These are phyloP conservation scores for Vanrija sp. DNA, from an alignment of 1,284 basidiomycete species.

Conservation along the genomic window DNA sequence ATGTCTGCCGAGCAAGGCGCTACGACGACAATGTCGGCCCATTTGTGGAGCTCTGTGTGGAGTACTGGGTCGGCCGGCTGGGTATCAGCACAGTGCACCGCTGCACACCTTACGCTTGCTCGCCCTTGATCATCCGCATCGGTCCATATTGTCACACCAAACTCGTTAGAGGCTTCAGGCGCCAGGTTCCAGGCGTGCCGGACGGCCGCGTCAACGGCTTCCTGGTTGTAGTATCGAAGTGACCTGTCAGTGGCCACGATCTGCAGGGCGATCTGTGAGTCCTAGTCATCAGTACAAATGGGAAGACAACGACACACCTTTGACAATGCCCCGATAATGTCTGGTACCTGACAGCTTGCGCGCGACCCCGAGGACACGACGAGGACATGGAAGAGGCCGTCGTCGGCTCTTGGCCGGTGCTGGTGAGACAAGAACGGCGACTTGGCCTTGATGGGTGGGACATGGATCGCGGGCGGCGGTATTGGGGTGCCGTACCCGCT, in stretches of 20 bases:
- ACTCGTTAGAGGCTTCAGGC: not conserved
- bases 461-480: no score
- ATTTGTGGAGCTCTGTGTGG: slow-evolving; percentile 63
- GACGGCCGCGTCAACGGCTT: slow-evolving; percentile 53
- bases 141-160: slow-evolving; percentile 72
- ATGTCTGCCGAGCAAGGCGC: slow-evolving; percentile 95
- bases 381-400: slow-evolving; percentile 60
- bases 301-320: slow-evolving; percentile 59
- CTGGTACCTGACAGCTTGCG: slow-evolving; percentile 83
- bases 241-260: slow-evolving; percentile 76
- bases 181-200: slow-evolving; percentile 4
- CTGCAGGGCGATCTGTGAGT: slow-evolving; percentile 70
- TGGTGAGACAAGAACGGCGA: slow-evolving; percentile 29
- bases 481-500: no score
- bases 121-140: slow-evolving; percentile 83
- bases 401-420: slow-evolving; percentile 23
- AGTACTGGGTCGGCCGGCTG: not conserved
- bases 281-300: slow-evolving; percentile 52
- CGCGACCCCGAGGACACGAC: slow-evolving; percentile 87
- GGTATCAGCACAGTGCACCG: slow-evolving; percentile 34
- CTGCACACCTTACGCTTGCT: slow-evolving; percentile 47
- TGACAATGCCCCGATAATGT: slow-evolving; percentile 74
- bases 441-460: not conserved
- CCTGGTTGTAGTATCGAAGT: slow-evolving; percentile 67
- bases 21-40: slow-evolving; percentile 92